Conservation (phyloP, 2,329 filamentous ascomycete species). For the Aspergillus alliaceus region DNA sequence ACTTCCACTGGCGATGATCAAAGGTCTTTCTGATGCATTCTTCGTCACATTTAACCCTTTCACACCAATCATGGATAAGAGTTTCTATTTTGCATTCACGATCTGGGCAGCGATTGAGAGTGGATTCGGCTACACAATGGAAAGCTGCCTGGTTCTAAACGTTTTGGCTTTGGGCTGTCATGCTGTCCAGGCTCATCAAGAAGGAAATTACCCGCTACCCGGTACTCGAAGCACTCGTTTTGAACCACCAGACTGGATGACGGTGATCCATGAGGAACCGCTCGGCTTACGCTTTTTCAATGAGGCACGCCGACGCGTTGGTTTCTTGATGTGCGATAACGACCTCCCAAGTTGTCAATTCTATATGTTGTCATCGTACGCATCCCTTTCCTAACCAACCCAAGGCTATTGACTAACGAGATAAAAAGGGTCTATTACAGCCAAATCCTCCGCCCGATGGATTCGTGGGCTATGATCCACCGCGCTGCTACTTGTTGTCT, state of each 20-base stretch:
- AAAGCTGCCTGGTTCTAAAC: slow-evolving; percentile 53
- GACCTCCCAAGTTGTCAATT: slow-evolving; percentile 54
- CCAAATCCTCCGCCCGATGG: slow-evolving; percentile 54
- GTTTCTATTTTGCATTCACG: slow-evolving; percentile 53
- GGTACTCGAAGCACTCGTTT: slow-evolving; percentile 35
- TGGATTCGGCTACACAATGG: slow-evolving; percentile 53
- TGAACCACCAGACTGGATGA: slow-evolving; percentile 40
- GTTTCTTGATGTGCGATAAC: slow-evolving; percentile 53
- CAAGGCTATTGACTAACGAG: slow-evolving; percentile 10
- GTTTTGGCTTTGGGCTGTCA: slow-evolving; percentile 55
- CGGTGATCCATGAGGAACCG: slow-evolving; percentile 40
- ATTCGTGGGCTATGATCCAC: slow-evolving; percentile 56
- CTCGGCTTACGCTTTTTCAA: slow-evolving; percentile 56
- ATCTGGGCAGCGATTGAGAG: slow-evolving; percentile 51
- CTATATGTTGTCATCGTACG: slow-evolving; percentile 51
- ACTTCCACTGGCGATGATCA: slow-evolving; percentile 50
- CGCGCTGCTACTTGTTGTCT: slow-evolving; percentile 54
- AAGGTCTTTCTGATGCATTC: slow-evolving; percentile 54
- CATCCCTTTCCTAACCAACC: not conserved
- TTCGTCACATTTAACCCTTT: slow-evolving; percentile 57
- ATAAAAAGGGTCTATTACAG: slow-evolving; percentile 48
- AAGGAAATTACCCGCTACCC: slow-evolving; percentile 49
- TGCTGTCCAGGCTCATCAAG: slow-evolving; percentile 50
- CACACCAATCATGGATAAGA: slow-evolving; percentile 54
- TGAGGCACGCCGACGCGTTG: slow-evolving; percentile 53